Evolutionary conservation across 2,329 filamentous ascomycete genomes (phyloP).

Genomic region (Aspergillus quadrilineatus): DNA sequence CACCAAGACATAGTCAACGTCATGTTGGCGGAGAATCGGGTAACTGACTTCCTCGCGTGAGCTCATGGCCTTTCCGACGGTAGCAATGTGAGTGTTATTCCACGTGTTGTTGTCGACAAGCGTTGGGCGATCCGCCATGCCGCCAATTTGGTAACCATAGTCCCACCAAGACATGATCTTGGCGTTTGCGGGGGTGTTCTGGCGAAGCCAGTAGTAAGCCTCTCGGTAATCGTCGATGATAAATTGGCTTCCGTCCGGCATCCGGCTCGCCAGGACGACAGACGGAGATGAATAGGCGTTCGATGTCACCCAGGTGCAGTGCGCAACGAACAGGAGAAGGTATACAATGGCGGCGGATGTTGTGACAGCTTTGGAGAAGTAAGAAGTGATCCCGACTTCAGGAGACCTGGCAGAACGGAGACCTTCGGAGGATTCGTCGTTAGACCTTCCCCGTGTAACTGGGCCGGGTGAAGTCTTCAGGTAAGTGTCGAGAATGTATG

Average conservation of each 20-base stretch:
- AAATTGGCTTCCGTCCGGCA: conserved; percentile 93
- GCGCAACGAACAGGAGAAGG: conserved; percentile 87
- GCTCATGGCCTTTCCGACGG: conserved; percentile 98
- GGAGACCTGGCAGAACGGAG: conserved; percentile 72
- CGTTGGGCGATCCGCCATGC: conserved; percentile 96
- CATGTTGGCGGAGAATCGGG: conserved; percentile 95
- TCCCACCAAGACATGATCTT: conserved; percentile 99
- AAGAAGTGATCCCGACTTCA: conserved; percentile 77
- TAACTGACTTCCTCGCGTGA: conserved; percentile 97
- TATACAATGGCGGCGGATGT: conserved; percentile 72
- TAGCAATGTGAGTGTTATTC: conserved; percentile 99
- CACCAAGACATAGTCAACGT: conserved; percentile 97
- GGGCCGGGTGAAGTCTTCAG: conserved; percentile 65
- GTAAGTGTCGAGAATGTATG: conserved; percentile 85
- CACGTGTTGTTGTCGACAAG: conserved; percentile 99
- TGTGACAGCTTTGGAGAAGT: conserved; percentile 75
- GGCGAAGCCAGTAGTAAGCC: conserved; percentile 98
- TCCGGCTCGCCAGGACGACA: conserved; percentile 85
- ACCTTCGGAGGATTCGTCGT: conserved; percentile 36
- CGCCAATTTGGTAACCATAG: conserved; percentile 98
- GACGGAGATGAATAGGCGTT: conserved; percentile 98
- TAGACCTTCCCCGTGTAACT: conserved; percentile 46
- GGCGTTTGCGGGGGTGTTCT: conserved; percentile 91
- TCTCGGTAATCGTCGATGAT: conserved; percentile 99
- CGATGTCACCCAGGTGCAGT: conserved; percentile 99